Evolutionary conservation across 805 yeast genomes (phyloP).

Genomic region (Schwanniomyces pseudopolymorphus): DNA sequence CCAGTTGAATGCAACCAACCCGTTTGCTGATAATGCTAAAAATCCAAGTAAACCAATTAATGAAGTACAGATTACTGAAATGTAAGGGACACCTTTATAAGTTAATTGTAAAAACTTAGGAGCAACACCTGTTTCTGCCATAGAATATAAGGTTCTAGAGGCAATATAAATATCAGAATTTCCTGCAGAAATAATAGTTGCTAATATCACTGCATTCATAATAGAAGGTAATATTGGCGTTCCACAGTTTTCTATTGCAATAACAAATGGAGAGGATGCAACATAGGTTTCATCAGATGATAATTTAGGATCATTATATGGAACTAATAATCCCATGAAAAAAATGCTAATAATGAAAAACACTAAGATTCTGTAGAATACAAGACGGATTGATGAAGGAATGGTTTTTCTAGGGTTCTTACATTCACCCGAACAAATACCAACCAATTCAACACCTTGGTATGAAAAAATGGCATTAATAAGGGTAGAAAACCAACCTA

Average conservation of each 20-base stretch:
- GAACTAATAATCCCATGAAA: constrained; percentile 43
- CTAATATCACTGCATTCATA: constrained; percentile 70
- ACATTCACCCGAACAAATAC: constrained; percentile 39
- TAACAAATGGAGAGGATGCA: constrained; percentile 62
- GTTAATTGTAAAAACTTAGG: constrained; percentile 15
- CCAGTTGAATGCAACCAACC: constrained; percentile 35
- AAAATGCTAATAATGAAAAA: constrained; percentile 36
- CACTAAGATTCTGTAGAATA: constrained; percentile 42
- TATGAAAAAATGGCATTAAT: constrained; percentile 37
- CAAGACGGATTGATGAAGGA: constrained; percentile 43
- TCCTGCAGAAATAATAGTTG: constrained; percentile 74
- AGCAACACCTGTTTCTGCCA: constrained; percentile 18
- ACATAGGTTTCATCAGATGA: constrained; percentile 43
- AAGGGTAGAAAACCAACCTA: constrained; percentile 35
- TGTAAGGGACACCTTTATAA: constrained; percentile 39
- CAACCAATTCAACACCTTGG: constrained; percentile 39
- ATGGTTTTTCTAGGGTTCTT: constrained; percentile 35
- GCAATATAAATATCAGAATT: constrained; percentile 74
- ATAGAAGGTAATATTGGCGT: constrained; percentile 67
- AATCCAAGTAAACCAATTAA: constrained; percentile 52
- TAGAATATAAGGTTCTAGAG: constrained; percentile 55
- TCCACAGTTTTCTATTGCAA: constrained; percentile 63
- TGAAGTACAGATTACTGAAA: constrained; percentile 60
- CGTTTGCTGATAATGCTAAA: constrained; percentile 40
- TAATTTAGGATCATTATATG: constrained; percentile 48